Percentiles rank a stretch among this genome's conserved stretches.
Conservation (phyloP, 768 basidiomycete genomes). For the Hemileccinum impolitum region DNA sequence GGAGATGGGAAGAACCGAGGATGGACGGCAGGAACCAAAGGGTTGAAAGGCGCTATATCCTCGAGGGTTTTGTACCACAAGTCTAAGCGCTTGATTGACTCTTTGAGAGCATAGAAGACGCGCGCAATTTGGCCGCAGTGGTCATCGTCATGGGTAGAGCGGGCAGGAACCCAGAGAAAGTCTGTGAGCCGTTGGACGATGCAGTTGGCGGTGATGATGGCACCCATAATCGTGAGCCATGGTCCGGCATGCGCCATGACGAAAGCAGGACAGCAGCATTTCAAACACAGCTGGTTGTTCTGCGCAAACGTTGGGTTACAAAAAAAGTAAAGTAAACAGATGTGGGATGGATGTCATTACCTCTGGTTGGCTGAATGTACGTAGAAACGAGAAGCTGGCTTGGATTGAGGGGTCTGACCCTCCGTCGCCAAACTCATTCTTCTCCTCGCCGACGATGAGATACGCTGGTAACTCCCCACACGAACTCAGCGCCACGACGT, state of each 20-base stretch:
- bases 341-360: background rate
- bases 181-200: conserved; percentile 36
- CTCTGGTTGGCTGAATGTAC: conserved; percentile 9
- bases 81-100: conserved; percentile 10
- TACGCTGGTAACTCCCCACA: background rate
- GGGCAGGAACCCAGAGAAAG: conserved; percentile 24
- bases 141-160: conserved; percentile 13
- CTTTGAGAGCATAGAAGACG: conserved; percentile 21
- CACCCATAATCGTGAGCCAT: conserved; percentile 33
- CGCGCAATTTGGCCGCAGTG: conserved; percentile 14
- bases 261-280: conserved; percentile 31
- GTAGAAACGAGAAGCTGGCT: conserved; percentile 24
- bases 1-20: conserved; percentile 24
- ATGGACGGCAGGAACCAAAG: background rate
- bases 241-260: conserved; percentile 15
- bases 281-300: conserved; percentile 8
- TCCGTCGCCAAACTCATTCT: conserved; percentile 13
- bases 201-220: conserved; percentile 22
- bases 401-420: conserved; percentile 30
- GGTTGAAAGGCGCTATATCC: background rate
- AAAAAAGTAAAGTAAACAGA: too few species aligned
- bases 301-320: background rate
- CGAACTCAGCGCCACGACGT: background rate
- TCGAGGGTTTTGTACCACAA: conserved; percentile 18
- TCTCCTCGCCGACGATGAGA: conserved; percentile 21